Evolutionary conservation across 2,329 filamentous ascomycete species (phyloP).

Genomic region (Grosmannia serpens): DNA sequence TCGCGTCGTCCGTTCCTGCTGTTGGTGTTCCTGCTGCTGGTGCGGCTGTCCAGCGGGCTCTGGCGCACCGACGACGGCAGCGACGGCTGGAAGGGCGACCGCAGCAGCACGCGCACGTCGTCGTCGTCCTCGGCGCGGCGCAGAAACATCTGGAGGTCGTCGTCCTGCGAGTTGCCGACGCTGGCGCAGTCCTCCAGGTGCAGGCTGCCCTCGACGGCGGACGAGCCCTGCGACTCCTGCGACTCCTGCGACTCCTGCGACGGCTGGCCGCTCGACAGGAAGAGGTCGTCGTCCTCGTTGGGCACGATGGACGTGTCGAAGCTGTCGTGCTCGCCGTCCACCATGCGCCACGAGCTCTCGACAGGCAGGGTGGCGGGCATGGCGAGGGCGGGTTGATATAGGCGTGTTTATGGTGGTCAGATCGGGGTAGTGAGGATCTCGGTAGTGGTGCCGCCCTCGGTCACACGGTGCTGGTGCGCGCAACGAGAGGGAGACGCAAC

Average conservation of each 20-base stretch:
- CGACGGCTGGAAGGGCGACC: conserved; percentile 44
- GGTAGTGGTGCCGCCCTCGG: too few species aligned
- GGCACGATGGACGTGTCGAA: conserved; percentile 45
- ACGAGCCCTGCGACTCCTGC: not conserved
- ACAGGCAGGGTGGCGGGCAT: conserved; percentile 24
- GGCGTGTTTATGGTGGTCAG: too few species aligned
- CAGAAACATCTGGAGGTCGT: conserved; percentile 41
- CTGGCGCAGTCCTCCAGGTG: conserved; percentile 24
- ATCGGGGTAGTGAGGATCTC: too few species aligned
- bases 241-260: conserved; percentile 34
- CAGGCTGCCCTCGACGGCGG: not conserved
- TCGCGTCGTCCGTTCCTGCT: not conserved
- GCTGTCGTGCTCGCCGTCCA: conserved; percentile 49
- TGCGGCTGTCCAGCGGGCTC: conserved; percentile 12
- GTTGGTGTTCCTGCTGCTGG: conserved; percentile 1
- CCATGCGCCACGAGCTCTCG: conserved; percentile 48
- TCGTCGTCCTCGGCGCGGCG: conserved; percentile 44
- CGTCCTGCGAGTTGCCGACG: conserved; percentile 38
- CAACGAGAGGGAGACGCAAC: too few species aligned
- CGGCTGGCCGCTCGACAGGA: conserved; percentile 28
- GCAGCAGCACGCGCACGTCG: conserved; percentile 32
- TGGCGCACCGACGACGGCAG: conserved; percentile 27
- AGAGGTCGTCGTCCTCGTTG: conserved; percentile 27
- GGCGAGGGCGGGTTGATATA: not conserved
- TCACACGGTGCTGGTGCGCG: too few species aligned